Conservation (phyloP, 2,329 filamentous ascomycete species). For the Diaporthe vexans region DNA sequence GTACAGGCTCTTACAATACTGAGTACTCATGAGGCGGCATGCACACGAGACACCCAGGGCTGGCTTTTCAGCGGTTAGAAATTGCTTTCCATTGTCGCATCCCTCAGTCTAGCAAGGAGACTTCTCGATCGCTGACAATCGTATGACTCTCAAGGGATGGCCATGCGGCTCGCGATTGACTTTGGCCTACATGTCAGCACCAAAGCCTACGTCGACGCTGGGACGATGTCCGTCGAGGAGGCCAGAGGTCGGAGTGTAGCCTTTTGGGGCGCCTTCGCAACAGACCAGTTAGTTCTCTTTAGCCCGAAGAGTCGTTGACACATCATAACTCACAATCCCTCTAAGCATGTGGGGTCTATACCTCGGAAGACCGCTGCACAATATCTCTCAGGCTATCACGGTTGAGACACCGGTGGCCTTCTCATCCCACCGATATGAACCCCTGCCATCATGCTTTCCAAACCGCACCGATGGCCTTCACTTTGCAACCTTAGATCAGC, state of each 20-base stretch:
- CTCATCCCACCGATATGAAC: neutral
- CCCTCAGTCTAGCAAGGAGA: neutral
- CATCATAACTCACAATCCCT: neutral
- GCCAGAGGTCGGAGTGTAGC: neutral
- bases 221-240: conserved; percentile 5
- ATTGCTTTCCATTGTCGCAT: neutral
- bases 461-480: no score
- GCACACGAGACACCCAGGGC: conserved; percentile 1
- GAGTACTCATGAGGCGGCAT: conserved; percentile 6
- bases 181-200: conserved; percentile 10
- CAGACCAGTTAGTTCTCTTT: neutral
- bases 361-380: conserved; percentile 5
- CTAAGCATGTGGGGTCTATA: conserved; percentile 7
- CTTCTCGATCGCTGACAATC: neutral
- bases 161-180: conserved; percentile 5
- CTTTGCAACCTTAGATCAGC: neutral
- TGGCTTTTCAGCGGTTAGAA: conserved; percentile 13
- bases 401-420: conserved; percentile 7
- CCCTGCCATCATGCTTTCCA: neutral
- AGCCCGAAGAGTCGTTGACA: no score
- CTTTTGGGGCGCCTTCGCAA: conserved; percentile 7
- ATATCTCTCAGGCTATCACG: neutral
- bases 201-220: neutral
- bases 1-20: neutral
- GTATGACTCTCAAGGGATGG: neutral